Base-by-base conservation (phyloP, 139 green algal genomes). In the Zygnema circumcarinatum region DNA sequence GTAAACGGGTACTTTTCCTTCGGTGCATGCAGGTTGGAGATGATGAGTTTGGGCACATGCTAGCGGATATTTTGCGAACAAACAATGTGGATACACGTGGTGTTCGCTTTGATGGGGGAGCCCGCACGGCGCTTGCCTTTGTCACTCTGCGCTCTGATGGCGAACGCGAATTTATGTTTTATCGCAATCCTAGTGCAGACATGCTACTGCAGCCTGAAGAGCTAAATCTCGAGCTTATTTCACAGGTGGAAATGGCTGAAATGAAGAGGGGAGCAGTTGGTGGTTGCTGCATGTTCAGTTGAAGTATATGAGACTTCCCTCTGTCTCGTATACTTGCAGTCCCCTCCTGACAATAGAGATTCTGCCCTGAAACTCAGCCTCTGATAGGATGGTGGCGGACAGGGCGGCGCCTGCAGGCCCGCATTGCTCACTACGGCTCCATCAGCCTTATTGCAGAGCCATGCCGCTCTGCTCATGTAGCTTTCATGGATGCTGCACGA, bases 151-250 rank as follows among this genome's bases (percentile, higher is more conserved):
- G 42, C 33, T 31, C 32, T 1, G 78, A 89, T 79, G 84, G 84
- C 38, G 84, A 89, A 79, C 81, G 84, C 39, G 84, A 89, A 40
- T 89, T 89, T 79, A 89, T 89, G 84, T 89, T 89, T 42, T 89
- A 89, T 79, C 47, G 84, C n/a, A 89, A 89, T 69, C 84, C 84
- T 7, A 89, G 84, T 56, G 84, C 84, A 22, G 84, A 89, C 75
- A 89, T 89, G 84, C 53, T 89, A 20, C 36, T 89, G 81, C 25
- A 36, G 31, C 76, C 84, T 32, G 84, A 88, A 38, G 84, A 89
- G 76, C 78, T 89, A 2, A 67, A 89, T 38, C 25, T 32, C 1
- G n/a, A 38, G 56, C 84, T 89, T 21, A 87, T 88, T 39, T 69
- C 31, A 2, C 35, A 88, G 79, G 79, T 85, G 75, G 7, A 62